A percentile compares a stretch with the other conserved stretches of the same genome.
Evolutionary conservation across 108 stramenopile species (phyloP).

Genomic region (Nitzschia inconspicua): DNA sequence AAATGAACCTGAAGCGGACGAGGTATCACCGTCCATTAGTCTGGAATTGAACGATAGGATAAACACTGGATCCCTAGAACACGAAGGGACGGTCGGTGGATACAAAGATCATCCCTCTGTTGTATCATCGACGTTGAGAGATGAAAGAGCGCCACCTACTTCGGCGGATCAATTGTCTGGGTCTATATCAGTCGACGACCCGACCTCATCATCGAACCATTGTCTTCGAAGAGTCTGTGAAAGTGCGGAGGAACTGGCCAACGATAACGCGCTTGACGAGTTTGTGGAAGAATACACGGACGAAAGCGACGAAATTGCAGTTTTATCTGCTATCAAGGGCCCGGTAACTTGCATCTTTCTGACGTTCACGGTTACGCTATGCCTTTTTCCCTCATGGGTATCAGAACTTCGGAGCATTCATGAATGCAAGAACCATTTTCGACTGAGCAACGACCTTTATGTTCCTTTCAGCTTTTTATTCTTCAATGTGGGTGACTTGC

Average conservation of each 20-base stretch:
- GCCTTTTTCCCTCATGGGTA: conserved; percentile 51
- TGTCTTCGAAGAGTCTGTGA: no score
- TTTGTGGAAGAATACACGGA: conserved; percentile 3
- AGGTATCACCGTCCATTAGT: conserved; percentile 1
- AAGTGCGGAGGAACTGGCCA: no score
- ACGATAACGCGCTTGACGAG: neutral
- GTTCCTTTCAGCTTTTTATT: conserved; percentile 45
- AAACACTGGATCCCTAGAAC: neutral
- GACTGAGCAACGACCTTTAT: conserved; percentile 53
- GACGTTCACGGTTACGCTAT: conserved; percentile 47
- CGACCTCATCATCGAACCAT: no score
- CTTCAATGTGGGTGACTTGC: conserved; percentile 53
- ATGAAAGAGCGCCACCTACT: no score
- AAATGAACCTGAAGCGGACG: neutral
- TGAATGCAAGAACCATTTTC: conserved; percentile 28
- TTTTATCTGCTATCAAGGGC: conserved; percentile 22
- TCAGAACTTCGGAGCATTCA: conserved; percentile 34
- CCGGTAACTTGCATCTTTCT: conserved; percentile 37
- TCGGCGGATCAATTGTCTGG: no score
- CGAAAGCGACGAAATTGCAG: conserved; percentile 6
- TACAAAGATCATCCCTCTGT: no score
- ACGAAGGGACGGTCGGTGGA: no score
- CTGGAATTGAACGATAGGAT: conserved; percentile 24
- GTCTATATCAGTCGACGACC: no score
- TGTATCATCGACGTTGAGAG: no score